Base-by-base conservation (phyloP, 2,329 filamentous ascomycete species). In the Penicillium sp. region DNA sequence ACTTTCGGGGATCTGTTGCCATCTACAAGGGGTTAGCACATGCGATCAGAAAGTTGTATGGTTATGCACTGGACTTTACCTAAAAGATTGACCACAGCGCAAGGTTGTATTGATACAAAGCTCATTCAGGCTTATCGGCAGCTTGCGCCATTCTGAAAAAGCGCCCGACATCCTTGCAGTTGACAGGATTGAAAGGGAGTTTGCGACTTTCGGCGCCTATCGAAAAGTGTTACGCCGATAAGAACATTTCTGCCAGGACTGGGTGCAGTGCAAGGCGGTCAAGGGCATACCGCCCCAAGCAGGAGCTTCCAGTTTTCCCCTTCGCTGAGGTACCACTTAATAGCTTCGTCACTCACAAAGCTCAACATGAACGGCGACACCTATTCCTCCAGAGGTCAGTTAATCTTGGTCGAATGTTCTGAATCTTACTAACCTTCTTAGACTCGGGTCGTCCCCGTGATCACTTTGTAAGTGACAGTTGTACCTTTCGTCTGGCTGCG, bases 51-150 rank as follows among this genome's bases (percentile, higher is more conserved):
- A 25, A 52, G 37, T 42, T 28, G 16, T 56, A 65, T 45, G 26
- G 4, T 13, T 13, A 19, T 10, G 7, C 49, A 65, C 11, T 14
- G 26, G 6, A 13, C 25, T 66, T 61, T 76, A 87, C 85, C 87
- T 80, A 68, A 99, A 99, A 0, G 94, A 97, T 76, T 99, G 95
- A 3, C 95, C 95, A 75, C 95, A 99, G 64, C 94, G 89, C 37
- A 99, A 81, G 0, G 93, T 97, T 0, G 94, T 99, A 70, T 97
- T 92, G 67, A 99, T 93, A 75, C 92, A 97, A 4, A 99, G 85
- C 74, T 99, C 95, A 4, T 88, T 86, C 37, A 97, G 80, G 62
- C 84, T 90, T 43, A 97, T 81, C 26, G 95, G 93, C 68, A 99
- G 80, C 80, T 91, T 96, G 66, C 87, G 87, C 95, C 95, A 99